Evolutionary conservation across 495 filamentous ascomycete genomes (phyloP), one percentile per base, ranked within the genome.

Genomic region (Aspergillus saccharolyticus): DNA sequence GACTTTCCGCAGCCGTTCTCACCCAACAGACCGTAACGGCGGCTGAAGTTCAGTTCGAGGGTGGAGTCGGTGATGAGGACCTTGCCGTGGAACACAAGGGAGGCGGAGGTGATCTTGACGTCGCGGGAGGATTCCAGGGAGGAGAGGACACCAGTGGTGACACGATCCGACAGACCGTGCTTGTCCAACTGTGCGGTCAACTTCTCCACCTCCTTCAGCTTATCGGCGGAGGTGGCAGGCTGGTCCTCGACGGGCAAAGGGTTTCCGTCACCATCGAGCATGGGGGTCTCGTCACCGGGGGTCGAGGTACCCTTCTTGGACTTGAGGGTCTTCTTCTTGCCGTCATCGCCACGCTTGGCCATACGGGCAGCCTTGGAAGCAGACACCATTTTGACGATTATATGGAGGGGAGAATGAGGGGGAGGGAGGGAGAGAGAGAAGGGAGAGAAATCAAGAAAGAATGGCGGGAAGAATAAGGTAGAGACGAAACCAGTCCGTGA

Each of bases 1-100:
- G 91, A 96, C 79, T 99, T 99, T 67, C 94, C 94, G 67, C 94
- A 99, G 52, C 94, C 94, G 85, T 99, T 99, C 81, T 99, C 94
- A 66, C 94, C 94, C 55, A 99, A 77, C 52, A 99, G 78, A 69
- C 94, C 94, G 71, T 99, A 99, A 52, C 94, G 85, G 62, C 93
- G 89, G 55, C 88, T 89, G 69, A 91, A 91, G 69, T 90, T 96
- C 64, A 99, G 81, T 73, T 99, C 94, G 66, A 99, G 81, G 22
- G 87, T 92, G 53, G 89, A 87, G 72, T 99, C 94, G 63, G 84
- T 90, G 72, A 99, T 87, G 53, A 99, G 85, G 61, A 99, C 95
- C 62, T 87, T 92, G 60, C 94, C 94, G 78, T 99, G 94, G 83
- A 99, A 99, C 57, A 96, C 91, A 53, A 99, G 79, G 33, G 88